Evolutionary conservation across 768 basidiomycete genomes (phyloP), one percentile per base, ranked within the genome.

Genomic region (Auricularia heimuer): DNA sequence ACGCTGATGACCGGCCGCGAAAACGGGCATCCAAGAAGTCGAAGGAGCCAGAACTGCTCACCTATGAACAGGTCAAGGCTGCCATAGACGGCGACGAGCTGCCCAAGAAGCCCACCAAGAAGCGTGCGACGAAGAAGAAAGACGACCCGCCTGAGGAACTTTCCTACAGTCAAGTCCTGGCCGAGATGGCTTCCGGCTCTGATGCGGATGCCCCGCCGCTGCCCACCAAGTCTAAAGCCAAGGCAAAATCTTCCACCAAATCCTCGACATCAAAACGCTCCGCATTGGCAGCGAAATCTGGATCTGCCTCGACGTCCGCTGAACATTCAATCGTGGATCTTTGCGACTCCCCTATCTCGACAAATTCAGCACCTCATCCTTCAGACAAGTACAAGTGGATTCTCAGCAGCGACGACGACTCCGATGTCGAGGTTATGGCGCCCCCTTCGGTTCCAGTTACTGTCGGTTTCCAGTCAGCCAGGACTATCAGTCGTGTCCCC

Each of bases 21-120:
- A 77, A 75, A 66, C 67, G 70, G 44, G 71, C 73, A 33, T 44
- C 73, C 3, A 66, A 68, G 56, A 73, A 71, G 65, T 62, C 68
- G 47, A 75, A 77, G 69, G 64, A 68, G 67, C 76, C 83, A 68
- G 66, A 70, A 18, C 75, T 71, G 56, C 71, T 83, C 24, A 60
- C 64, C 54, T 42, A 24, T 10, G 29, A 21, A 16, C 60, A 47
- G 65, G 45, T 37, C 68, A 85, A 89, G 75, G 80, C 83, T 2
- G 89, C 87, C 87, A 75, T 90, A 24, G 72, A 89, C 10, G 85
- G 85, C 33, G 86, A 85, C 65, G 86, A 88, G 39, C 62, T 44
- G 34, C 44, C 51, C 10, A 36, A 54, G 12, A 54, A 39, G 11
- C 21, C 18, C 3, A 29, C 16, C 29, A 64, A n/a, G 29, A 56